A percentile compares a stretch with the other conserved stretches of the same genome.
These are phyloP conservation scores for Medicago arabica DNA, from an alignment of 306 rosid genomes.

Conservation along the genomic window DNA sequence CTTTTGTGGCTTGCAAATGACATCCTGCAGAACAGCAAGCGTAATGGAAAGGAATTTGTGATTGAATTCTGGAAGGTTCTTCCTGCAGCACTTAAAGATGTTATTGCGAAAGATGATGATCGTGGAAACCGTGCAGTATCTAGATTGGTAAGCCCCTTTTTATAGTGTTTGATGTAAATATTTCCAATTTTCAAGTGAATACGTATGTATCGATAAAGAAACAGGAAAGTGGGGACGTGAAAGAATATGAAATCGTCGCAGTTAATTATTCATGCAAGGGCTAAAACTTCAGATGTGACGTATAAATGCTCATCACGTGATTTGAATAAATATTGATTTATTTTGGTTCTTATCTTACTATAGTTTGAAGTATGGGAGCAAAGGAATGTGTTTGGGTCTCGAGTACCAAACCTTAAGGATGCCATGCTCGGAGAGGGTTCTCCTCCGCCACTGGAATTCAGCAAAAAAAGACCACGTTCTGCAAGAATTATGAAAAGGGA, in stretches of 20 bases:
- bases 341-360: slow-evolving; percentile 30
- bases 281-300: slow-evolving; percentile 11
- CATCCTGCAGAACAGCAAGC: slow-evolving; percentile 91
- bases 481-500: slow-evolving; percentile 79
- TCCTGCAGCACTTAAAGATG: slow-evolving; percentile 76
- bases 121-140: slow-evolving; percentile 63
- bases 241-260: slow-evolving; percentile 8
- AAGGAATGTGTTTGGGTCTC: slow-evolving; percentile 89
- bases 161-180: slow-evolving; percentile 28
- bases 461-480: slow-evolving; percentile 79
- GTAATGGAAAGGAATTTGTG: slow-evolving; percentile 95
- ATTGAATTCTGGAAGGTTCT: slow-evolving; percentile 91
- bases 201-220: slow-evolving; percentile 2
- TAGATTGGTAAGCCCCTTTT: slow-evolving; percentile 69
- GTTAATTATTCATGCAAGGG: slow-evolving; percentile 25
- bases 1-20: slow-evolving; percentile 95
- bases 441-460: slow-evolving; percentile 76
- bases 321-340: slow-evolving; percentile 30
- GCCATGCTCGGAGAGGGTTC: slow-evolving; percentile 79
- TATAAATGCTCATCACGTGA: slow-evolving; percentile 27
- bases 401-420: slow-evolving; percentile 68
- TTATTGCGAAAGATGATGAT: slow-evolving; percentile 62
- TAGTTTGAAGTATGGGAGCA: slow-evolving; percentile 92
- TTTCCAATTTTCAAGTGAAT: slow-evolving; percentile 6
- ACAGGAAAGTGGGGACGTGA: background rate